Base-by-base conservation (phyloP, 2,329 filamentous ascomycete genomes). In the Penicillium sp. region DNA sequence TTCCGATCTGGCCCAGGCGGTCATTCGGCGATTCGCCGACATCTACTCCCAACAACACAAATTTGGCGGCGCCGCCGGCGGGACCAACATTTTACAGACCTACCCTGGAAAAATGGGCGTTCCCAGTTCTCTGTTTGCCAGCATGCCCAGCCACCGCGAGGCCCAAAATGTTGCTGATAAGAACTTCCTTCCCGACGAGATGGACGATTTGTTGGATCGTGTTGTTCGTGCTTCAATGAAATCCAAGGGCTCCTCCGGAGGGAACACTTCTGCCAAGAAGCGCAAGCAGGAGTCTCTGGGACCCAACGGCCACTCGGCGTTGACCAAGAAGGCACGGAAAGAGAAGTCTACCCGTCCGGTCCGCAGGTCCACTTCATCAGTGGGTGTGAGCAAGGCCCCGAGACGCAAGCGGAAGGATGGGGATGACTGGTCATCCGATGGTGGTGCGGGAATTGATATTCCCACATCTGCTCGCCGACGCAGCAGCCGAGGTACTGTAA, bases 81-180 rank as follows among this genome's bases (percentile, higher is more conserved):
- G 58, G 45, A 69, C 70, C 23, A 77, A 71, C 52, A 86, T 83
- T 39, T 87, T 97, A 67, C 88, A 94, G 66, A 87, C 89, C 1
- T 95, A 87, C 70, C 84, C 91, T 0, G 85, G 83, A 41, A 95
- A 95, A 72, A 82, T 94, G 53, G 86, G 88, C 15, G 75, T 97
- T 53, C 92, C 94, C 0, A 82, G 84, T 26, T 88, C 88, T 1
- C 80, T 97, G 15, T 97, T 94, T 70, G 81, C 81, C 15, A 79
- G 85, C 3, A 81, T 97, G 58, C 82, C 86, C 18, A 89, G 83
- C 56, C 91, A 95, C 64, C 83, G 87, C 28, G 82, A 85, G 45
- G 92, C 92, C 0, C 88, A 94, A 66, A 84, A 89, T 64, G 91
- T 96, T 65, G 90, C 92, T 0, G 86, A 90, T 70, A 95, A 88